phyloP scores from a whole-genome alignment of 768 basidiomycete genomes.

The Lactarius hatsudake region DNA sequence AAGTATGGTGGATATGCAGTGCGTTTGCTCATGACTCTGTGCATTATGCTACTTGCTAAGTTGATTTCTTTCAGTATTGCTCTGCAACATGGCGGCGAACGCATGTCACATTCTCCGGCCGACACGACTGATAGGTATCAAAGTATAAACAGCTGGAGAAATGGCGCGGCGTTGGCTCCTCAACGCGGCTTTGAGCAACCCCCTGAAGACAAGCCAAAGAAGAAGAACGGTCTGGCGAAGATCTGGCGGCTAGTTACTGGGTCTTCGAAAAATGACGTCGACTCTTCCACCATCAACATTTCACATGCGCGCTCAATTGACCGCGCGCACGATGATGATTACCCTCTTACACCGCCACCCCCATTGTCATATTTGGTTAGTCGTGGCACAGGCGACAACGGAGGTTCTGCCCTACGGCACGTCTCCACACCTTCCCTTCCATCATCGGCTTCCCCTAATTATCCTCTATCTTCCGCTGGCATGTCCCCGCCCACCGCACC shows the following conservation, averaged over 20 bases:
- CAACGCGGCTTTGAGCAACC: conserved; percentile 28
- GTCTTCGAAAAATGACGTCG: conserved; percentile 41
- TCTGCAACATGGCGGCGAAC: conserved; percentile 59
- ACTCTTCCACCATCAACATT: conserved; percentile 33
- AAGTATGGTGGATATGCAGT: conserved; percentile 95
- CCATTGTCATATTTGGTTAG: conserved; percentile 83
- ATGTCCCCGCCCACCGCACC: conserved; percentile 75
- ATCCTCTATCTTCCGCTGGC: conserved; percentile 52
- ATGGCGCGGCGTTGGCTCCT: conserved; percentile 11
- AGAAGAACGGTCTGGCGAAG: conserved; percentile 76
- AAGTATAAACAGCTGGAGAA: conserved; percentile 30
- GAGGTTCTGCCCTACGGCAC: conserved; percentile 50
- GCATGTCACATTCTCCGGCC: conserved; percentile 23
- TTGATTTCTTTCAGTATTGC: conserved; percentile 53
- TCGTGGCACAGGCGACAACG: conserved; percentile 51
- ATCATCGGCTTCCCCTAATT: conserved; percentile 55
- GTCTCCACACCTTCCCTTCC: conserved; percentile 69
- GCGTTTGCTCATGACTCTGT: conserved; percentile 36
- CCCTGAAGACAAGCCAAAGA: conserved; percentile 51
- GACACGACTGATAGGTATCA: conserved; percentile 22
- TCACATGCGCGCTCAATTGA: conserved; percentile 42
- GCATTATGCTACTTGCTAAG: conserved; percentile 17
- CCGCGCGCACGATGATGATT: conserved; percentile 55
- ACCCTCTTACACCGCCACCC: conserved; percentile 86
- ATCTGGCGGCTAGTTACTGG: conserved; percentile 80